Conservation (phyloP, 768 basidiomycete species). For the Collybiopsis confluens region DNA sequence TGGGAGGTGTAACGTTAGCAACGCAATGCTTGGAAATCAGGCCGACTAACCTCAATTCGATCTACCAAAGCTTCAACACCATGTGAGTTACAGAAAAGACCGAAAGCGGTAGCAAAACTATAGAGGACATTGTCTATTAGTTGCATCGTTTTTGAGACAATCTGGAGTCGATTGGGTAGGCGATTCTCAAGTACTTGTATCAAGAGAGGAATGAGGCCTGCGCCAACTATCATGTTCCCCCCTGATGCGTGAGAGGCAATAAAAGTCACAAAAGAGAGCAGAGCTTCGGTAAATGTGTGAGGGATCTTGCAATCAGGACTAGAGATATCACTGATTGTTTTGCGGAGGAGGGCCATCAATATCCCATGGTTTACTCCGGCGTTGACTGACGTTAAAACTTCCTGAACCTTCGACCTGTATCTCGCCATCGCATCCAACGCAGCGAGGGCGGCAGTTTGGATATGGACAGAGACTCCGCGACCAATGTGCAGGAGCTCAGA, state of each 20-base stretch:
- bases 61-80: conserved; percentile 85
- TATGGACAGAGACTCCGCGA: conserved; percentile 57
- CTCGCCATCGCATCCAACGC: conserved; percentile 89
- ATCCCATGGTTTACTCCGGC: conserved; percentile 96
- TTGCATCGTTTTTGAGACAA: conserved; percentile 88
- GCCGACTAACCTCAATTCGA: conserved; percentile 70
- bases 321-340: conserved; percentile 70
- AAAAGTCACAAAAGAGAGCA: conserved; percentile 83
- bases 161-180: conserved; percentile 59
- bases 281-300: conserved; percentile 76
- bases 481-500: conserved; percentile 88
- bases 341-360: conserved; percentile 83
- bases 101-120: conserved; percentile 82
- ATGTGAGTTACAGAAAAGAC: conserved; percentile 76
- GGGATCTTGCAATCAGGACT: conserved; percentile 62
- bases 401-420: conserved; percentile 78
- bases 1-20: conserved; percentile 21
- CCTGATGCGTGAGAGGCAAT: conserved; percentile 82
- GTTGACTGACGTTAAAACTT: conserved; percentile 87
- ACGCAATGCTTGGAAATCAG: neutral
- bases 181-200: conserved; percentile 86
- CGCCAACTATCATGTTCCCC: conserved; percentile 91
- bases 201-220: conserved; percentile 84
- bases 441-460: conserved; percentile 82
- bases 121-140: conserved; percentile 91